Evolutionary conservation across 345 rosid genomes (phyloP).

Genomic region (Mercurialis annua): DNA sequence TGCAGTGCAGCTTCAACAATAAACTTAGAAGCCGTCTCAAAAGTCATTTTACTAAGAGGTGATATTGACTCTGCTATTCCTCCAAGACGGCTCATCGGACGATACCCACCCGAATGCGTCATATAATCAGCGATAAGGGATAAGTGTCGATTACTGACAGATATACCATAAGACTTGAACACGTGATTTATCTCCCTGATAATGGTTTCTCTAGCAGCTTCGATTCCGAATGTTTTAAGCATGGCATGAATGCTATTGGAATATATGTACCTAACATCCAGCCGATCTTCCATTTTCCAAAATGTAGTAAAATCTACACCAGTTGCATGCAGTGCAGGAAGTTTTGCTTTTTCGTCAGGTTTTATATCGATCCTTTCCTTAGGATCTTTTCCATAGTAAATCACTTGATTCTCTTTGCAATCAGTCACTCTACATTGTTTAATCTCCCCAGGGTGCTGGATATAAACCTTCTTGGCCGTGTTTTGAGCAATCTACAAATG

Average conservation of each 20-base stretch:
- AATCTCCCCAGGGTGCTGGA: constrained; percentile 76
- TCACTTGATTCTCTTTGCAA: constrained; percentile 70
- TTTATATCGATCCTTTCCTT: constrained; percentile 54
- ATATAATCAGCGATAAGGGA: constrained; percentile 85
- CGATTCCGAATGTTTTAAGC: constrained; percentile 80
- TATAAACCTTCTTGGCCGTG: constrained; percentile 75
- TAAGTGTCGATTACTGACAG: constrained; percentile 74
- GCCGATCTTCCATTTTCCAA: constrained; percentile 63
- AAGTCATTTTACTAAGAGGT: constrained; percentile 83
- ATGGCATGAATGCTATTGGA: constrained; percentile 74
- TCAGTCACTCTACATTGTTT: constrained; percentile 53
- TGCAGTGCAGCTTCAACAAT: constrained; percentile 82
- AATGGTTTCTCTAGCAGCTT: constrained; percentile 89
- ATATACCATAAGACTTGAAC: constrained; percentile 71
- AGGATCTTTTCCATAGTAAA: constrained; percentile 72
- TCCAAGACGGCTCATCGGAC: constrained; percentile 87
- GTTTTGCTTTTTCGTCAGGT: constrained; percentile 43
- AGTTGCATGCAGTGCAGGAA: constrained; percentile 64
- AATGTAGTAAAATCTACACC: constrained; percentile 74
- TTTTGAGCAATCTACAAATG: constrained; percentile 65
- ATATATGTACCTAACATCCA: constrained; percentile 77
- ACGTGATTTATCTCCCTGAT: constrained; percentile 81
- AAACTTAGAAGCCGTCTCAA: constrained; percentile 88
- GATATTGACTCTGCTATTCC: constrained; percentile 79
- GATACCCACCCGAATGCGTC: constrained; percentile 83